Evolutionary conservation across 805 yeast genomes (phyloP), one percentile per base, ranked within the genome.

Genomic region (Metschnikowia arizonensis): DNA sequence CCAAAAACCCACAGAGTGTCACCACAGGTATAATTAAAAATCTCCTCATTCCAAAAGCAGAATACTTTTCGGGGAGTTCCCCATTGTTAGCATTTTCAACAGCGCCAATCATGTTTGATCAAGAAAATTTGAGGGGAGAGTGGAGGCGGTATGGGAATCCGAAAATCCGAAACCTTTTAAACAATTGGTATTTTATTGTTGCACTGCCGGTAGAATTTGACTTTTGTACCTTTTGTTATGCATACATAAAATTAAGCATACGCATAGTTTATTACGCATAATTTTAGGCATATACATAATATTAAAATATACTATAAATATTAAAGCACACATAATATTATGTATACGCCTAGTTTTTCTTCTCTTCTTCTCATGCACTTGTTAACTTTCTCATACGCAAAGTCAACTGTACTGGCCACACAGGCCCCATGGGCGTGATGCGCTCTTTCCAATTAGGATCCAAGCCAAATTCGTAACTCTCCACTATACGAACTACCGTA

Each of bases 351-450:
- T 32, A 32, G 11, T 5, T 12, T n/a, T n/a, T n/a, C n/a, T n/a
- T n/a, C n/a, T n/a, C n/a, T 6, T 17, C 15, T 17, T 11, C n/a
- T 32, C n/a, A 19, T 32, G 34, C 34, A 17, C 23, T 14, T 11
- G 4, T 17, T 5, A 45, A 11, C 33, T 41, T 40, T 18, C 19
- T 40, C 30, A 49, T 12, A 11, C 25, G 10, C 33, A 51, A 37
- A 8, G 52, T 41, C 25, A 78, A 56, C 49, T 61, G 60, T 8
- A 65, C 47, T 0, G 85, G 84, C 47, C 76, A 65, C 17, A 79
- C 62, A 1, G 84, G 84, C 0, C 85, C 85, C 2, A 79, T 81
- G 1, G 81, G 76, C 3, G 84, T 79, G 42, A 79, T 43, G 52
- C 58, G 67, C 12, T 76, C 80, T 3, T 53, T 48, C 83, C 83